Conservation (phyloP, 192 early-diverging fungal genomes). For the Coemansia reversa region DNA sequence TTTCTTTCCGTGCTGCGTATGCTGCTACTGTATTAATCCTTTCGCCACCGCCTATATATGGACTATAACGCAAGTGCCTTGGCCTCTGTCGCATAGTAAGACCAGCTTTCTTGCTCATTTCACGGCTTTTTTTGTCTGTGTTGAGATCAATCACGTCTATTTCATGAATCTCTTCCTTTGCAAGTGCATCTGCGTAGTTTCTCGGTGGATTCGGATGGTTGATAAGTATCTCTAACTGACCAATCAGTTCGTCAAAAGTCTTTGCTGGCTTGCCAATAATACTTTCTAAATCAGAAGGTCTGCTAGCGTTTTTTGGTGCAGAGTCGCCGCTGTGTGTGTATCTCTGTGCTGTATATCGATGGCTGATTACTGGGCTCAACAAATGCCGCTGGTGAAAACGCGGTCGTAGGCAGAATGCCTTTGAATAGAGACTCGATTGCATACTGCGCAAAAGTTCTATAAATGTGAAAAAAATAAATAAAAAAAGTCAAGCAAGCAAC, state of each 20-base stretch:
- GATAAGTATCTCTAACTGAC: slow-evolving; percentile 42
- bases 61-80: slow-evolving; percentile 10
- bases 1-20: too few relatives aligned
- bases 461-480: slow-evolving; percentile 1
- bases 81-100: slow-evolving; percentile 18
- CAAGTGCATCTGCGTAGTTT: slow-evolving; percentile 53
- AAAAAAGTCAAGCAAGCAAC: neutral
- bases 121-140: slow-evolving; percentile 5
- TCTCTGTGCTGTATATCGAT: neutral
- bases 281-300: slow-evolving; percentile 24
- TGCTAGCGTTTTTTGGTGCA: neutral
- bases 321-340: neutral
- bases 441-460: slow-evolving; percentile 5
- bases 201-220: slow-evolving; percentile 51
- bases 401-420: slow-evolving; percentile 6
- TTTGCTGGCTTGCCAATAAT: slow-evolving; percentile 32
- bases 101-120: neutral
- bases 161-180: slow-evolving; percentile 46
- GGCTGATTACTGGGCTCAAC: neutral
- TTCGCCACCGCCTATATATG: neutral
- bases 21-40: too few relatives aligned
- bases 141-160: slow-evolving; percentile 7
- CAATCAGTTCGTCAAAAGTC: slow-evolving; percentile 36
- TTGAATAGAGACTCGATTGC: slow-evolving; percentile 37
- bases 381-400: neutral